These are phyloP conservation scores for Hypoxylon sp. DNA, from an alignment of 2,329 filamentous ascomycete species.

Conservation along the genomic window DNA sequence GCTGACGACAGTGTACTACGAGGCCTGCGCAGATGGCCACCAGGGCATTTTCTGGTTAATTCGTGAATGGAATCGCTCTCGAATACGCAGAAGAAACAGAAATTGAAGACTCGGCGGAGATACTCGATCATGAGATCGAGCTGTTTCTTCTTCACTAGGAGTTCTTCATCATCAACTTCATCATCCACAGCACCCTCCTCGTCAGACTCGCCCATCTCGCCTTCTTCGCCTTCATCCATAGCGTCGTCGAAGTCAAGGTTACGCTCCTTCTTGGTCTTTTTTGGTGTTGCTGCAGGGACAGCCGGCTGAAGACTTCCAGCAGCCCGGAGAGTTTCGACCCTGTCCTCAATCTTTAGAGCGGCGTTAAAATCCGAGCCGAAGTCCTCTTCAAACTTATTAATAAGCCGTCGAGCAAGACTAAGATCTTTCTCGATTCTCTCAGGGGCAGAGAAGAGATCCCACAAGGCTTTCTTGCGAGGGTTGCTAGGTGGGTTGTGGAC, in stretches of 20 bases:
- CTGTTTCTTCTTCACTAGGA: conserved; percentile 95
- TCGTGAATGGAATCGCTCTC: conserved; percentile 98
- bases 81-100: conserved; percentile 99
- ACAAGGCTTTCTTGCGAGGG: conserved; percentile 93
- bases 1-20: conserved; percentile 86
- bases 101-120: conserved; percentile 95
- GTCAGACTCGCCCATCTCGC: conserved; percentile 81
- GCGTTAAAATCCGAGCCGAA: conserved; percentile 84
- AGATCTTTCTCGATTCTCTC: conserved; percentile 95
- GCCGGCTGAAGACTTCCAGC: conserved; percentile 83
- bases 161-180: conserved; percentile 90
- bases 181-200: conserved; percentile 85
- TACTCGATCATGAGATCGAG: conserved; percentile 97
- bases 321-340: conserved; percentile 83
- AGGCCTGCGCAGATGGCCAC: conserved; percentile 94
- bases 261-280: conserved; percentile 73
- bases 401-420: conserved; percentile 83
- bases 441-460: conserved; percentile 95
- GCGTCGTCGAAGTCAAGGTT: conserved; percentile 73
- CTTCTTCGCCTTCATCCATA: conserved; percentile 74
- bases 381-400: conserved; percentile 87
- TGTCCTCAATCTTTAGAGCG: conserved; percentile 84
- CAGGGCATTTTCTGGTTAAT: conserved; percentile 93
- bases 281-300: conserved; percentile 66
- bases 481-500: conserved; percentile 91